A percentile compares a stretch with the other conserved stretches of the same genome.
These are phyloP conservation scores for Taxawa tesnikishii DNA, from an alignment of 2,329 filamentous ascomycete species.

Conservation along the genomic window DNA sequence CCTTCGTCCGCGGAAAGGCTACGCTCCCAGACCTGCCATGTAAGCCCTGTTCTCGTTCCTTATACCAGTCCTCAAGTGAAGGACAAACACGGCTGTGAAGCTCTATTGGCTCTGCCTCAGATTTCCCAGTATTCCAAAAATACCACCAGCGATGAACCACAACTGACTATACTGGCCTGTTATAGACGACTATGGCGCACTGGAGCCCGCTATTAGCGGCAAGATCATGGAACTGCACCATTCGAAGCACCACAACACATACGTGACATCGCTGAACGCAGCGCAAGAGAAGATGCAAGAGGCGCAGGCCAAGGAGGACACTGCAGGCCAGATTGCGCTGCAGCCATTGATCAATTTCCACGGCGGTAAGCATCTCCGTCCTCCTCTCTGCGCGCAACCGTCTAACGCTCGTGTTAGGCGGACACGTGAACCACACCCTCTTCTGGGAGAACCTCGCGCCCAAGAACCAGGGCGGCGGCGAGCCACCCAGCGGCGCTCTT, in stretches of 20 bases:
- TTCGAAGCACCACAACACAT: slow-evolving; percentile 88
- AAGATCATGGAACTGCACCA: slow-evolving; percentile 97
- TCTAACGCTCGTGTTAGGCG: slow-evolving; percentile 24
- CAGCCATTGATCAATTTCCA: slow-evolving; percentile 54
- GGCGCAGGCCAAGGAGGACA: slow-evolving; percentile 41
- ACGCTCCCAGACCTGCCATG: slow-evolving; percentile 82
- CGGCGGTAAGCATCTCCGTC: slow-evolving; percentile 34
- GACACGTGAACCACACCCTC: slow-evolving; percentile 55
- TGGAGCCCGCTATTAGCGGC: slow-evolving; percentile 72
- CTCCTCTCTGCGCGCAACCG: neutral
- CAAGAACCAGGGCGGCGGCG: slow-evolving; percentile 52
- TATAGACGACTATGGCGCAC: slow-evolving; percentile 87
- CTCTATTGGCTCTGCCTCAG: neutral
- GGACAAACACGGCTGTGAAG: neutral
- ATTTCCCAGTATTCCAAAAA: neutral
- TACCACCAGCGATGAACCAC: no score
- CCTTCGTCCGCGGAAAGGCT: slow-evolving; percentile 75
- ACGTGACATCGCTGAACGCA: slow-evolving; percentile 80
- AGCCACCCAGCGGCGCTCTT: slow-evolving; percentile 47
- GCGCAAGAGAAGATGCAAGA: slow-evolving; percentile 59
- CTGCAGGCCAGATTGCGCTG: slow-evolving; percentile 40
- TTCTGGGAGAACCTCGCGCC: slow-evolving; percentile 63
- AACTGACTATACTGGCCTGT: no score
- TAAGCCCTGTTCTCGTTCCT: slow-evolving; percentile 28
- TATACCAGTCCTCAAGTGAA: no score